Evolutionary conservation across 768 basidiomycete species (phyloP).

Genomic region (Naematelia encephala): DNA sequence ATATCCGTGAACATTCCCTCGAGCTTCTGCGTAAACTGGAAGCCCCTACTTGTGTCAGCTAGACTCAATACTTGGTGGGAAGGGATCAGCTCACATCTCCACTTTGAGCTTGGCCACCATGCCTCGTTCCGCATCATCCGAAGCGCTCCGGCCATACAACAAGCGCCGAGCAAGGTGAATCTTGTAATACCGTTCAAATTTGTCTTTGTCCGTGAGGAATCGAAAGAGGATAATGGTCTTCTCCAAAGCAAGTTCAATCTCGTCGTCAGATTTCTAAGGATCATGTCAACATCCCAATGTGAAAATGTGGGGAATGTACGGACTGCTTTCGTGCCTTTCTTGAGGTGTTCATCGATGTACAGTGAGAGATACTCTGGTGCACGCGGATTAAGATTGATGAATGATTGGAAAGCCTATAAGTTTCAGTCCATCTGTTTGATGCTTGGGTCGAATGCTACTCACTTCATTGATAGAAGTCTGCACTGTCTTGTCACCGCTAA

Average conservation of each 20-base stretch:
- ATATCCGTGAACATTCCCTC: constrained; percentile 99
- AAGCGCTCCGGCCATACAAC: constrained; percentile 77
- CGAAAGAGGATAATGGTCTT: constrained; percentile 96
- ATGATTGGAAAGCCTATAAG: constrained; percentile 79
- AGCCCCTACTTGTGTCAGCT: constrained; percentile 57
- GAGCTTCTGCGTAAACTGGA: constrained; percentile 93
- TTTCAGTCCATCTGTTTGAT: neutral
- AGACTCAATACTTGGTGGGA: neutral
- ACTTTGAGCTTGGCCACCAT: constrained; percentile 97
- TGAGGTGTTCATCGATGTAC: constrained; percentile 94
- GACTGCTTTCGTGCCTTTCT: constrained; percentile 90
- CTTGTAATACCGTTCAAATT: constrained; percentile 98
- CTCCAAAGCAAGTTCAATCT: constrained; percentile 83
- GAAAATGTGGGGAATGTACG: constrained; percentile 42
- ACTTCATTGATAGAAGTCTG: constrained; percentile 85
- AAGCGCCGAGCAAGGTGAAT: constrained; percentile 89
- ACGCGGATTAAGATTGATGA: constrained; percentile 82
- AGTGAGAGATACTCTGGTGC: constrained; percentile 92
- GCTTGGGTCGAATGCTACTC: constrained; percentile 24
- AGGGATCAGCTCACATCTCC: constrained; percentile 57
- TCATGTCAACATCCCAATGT: constrained; percentile 1
- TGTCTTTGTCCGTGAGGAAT: constrained; percentile 89
- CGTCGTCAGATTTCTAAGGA: constrained; percentile 85
- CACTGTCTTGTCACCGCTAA: constrained; percentile 68
- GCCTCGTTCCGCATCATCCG: constrained; percentile 94